Evolutionary conservation across 1,139 yeast species (phyloP), one percentile per base, ranked within the genome.

Genomic region (Saccharomyces hybrid): DNA sequence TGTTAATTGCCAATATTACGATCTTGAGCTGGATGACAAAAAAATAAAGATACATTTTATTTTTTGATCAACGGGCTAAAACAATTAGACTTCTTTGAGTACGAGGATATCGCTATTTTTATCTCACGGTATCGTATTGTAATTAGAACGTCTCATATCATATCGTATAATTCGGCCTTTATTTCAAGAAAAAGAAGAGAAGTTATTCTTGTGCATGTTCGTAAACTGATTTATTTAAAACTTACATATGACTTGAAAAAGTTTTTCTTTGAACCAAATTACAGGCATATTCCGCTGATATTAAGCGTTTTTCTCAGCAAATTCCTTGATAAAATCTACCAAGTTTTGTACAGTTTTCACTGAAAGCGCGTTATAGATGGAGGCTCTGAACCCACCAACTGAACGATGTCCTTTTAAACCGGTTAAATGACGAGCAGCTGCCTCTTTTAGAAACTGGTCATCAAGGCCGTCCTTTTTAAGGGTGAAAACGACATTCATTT

Each of bases 341-440:
- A 90, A 76, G 52, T 75, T 66, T 57, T 84, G 76, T 28, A 85
- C 85, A 61, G 93, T 83, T 49, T 78, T 76, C 52, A 82, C 74
- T 8, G 83, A 70, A 49, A 93, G 88, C 13, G 98, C 97, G 67
- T 93, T 93, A 71, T 93, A 88, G 55, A 90, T 76, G 13, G 97
- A 90, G 23, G 96, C 93, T 72, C 99, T 85, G 74, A 91, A 86
- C 44, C 99, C 99, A 50, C 98, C 98, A 50, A 93, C 98, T 8
- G 96, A 88, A 70, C 99, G 82, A 70, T 93, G 98, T 28, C 99
- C 99, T 73, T 91, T 89, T 64, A 93, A 77, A 3, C 97, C 98
- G 13, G 82, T 74, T 59, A 91, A 76, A 23, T 74, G 76, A 46
- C 68, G 76, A 47, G 73, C 79, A 27, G 80, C 82, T 3, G 89